phyloP scores from a whole-genome alignment of 345 rosid species.

The Erucastrum elatum region DNA sequence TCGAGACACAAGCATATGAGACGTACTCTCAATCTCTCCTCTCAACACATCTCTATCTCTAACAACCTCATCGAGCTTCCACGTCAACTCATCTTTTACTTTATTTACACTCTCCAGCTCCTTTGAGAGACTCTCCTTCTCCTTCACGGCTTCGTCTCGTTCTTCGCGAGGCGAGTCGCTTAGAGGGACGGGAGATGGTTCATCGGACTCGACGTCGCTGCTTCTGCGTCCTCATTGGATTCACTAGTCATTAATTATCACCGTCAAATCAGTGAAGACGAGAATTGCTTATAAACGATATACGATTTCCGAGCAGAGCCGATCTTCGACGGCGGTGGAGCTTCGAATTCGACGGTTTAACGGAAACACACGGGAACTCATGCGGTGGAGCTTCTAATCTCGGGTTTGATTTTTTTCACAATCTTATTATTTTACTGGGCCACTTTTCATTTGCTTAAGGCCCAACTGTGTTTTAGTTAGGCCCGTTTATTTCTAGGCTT shows the following conservation, averaged over 20 bases:
- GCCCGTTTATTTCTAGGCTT: background rate
- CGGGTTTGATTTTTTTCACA: background rate
- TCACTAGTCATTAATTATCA: too few species aligned
- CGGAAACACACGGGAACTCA: background rate
- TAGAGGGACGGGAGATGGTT: conserved; percentile 49
- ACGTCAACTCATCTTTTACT: conserved; percentile 57
- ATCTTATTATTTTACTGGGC: background rate
- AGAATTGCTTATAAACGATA: conserved; percentile 32
- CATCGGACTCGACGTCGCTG: too few species aligned
- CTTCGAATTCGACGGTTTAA: conserved; percentile 8
- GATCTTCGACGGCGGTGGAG: too few species aligned
- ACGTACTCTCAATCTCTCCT: conserved; percentile 78
- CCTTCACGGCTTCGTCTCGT: conserved; percentile 77
- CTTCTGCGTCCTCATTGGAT: too few species aligned
- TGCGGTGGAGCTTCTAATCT: background rate
- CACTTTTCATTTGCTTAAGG: background rate
- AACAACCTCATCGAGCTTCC: conserved; percentile 57
- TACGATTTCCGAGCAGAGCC: too few species aligned
- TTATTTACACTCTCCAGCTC: conserved; percentile 54
- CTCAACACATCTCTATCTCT: conserved; percentile 64
- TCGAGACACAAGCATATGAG: conserved; percentile 88
- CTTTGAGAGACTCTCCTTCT: conserved; percentile 54
- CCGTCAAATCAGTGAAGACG: too few species aligned
- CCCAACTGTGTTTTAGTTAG: background rate
- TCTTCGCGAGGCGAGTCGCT: conserved; percentile 49